Conservation (phyloP, 176 grass and related monocot genomes). For the Carex kokanica region DNA sequence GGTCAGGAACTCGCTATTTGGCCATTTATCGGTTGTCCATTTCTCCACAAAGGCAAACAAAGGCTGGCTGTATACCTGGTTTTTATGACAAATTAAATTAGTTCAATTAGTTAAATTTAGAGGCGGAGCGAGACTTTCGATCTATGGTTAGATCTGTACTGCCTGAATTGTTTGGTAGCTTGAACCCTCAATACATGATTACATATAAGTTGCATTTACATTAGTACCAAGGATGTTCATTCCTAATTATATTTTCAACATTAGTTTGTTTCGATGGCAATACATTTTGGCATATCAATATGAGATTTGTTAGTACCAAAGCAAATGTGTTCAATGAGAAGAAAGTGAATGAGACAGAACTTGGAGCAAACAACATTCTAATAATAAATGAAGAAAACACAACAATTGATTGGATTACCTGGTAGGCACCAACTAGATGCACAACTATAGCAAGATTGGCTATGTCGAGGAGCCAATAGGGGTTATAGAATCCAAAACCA, state of each 20-base stretch:
- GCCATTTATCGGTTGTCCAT: constrained; percentile 30
- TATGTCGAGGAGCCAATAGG: constrained; percentile 58
- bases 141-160: no score
- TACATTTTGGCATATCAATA: neutral
- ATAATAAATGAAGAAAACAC: neutral
- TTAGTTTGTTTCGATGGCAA: neutral
- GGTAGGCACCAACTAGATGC: constrained; percentile 55
- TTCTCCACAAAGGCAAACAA: constrained; percentile 58
- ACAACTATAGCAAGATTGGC: constrained; percentile 56
- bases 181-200: neutral
- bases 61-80: constrained; percentile 53
- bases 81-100: constrained; percentile 2
- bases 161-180: neutral
- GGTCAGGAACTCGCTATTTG: constrained; percentile 34
- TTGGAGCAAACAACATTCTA: neutral
- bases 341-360: neutral
- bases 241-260: neutral
- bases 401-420: constrained; percentile 30
- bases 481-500: constrained; percentile 59
- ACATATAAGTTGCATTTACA: neutral
- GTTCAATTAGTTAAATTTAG: neutral
- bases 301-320: neutral
- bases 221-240: neutral
- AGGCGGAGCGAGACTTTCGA: no score
- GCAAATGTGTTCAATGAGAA: constrained; percentile 1